Evolutionary conservation across 1,139 yeast species (phyloP).

Genomic region (Pneumocystis canis): DNA sequence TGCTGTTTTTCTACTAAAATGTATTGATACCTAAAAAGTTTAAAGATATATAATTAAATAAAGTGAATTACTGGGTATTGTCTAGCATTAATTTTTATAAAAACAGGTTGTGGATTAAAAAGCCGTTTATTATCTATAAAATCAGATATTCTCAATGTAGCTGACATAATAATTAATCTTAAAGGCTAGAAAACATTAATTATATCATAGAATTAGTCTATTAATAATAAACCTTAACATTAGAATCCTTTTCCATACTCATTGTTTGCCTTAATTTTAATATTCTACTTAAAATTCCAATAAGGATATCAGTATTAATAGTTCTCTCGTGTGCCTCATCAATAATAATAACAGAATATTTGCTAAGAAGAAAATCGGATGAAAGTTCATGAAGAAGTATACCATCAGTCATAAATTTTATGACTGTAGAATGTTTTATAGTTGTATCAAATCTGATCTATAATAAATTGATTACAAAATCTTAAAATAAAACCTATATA

Average conservation of each 20-base stretch:
- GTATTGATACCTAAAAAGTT: conserved; percentile 36
- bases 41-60: neutral
- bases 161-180: conserved; percentile 65
- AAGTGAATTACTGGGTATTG: conserved; percentile 61
- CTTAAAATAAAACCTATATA: neutral
- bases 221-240: conserved; percentile 17
- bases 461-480: neutral
- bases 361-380: conserved; percentile 62
- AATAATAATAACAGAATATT: conserved; percentile 73
- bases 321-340: conserved; percentile 98
- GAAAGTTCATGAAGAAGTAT: conserved; percentile 84
- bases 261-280: conserved; percentile 49
- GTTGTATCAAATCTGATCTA: conserved; percentile 69
- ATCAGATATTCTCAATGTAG: conserved; percentile 84
- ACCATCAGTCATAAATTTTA: conserved; percentile 99
- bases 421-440: conserved; percentile 52
- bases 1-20: conserved; percentile 69
- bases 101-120: conserved; percentile 73
- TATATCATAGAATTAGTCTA: neutral
- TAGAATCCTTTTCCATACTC: conserved; percentile 30
- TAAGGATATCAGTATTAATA: conserved; percentile 84
- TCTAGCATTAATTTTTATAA: conserved; percentile 81
- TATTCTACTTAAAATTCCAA: conserved; percentile 89
- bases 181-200: conserved; percentile 33
- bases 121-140: conserved; percentile 66